Evolutionary conservation across 257 asterid species (phyloP), one percentile per base, ranked within the genome.

Genomic region (Ocimum tenuiflorum): DNA sequence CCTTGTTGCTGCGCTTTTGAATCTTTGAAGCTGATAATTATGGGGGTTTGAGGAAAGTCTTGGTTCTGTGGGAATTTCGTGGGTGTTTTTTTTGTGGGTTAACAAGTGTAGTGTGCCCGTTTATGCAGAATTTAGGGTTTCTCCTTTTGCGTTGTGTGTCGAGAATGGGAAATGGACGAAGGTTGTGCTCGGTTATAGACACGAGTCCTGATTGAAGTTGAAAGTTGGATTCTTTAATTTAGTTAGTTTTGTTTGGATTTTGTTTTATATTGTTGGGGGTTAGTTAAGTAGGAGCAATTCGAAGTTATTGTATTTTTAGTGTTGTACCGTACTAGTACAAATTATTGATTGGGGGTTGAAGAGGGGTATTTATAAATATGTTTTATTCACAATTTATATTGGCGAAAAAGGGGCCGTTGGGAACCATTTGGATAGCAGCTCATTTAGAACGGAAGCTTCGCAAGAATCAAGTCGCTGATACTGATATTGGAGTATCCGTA

Each of bases 391-490:
- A 92, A 73, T 92, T 92, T 67, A 92, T 92, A 79, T 79, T 92
- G 80, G 99, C 99, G 0, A 92, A 92, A 69, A 92, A 92, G 91
- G 99, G 99, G 56, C 99, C 99, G 19, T 51, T 92, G 15, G 99
- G 99, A 54, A 92, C 99, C 38, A 90, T 92, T 67, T 92, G 99
- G 99, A 92, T 92, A 48, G 99, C 99, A 8, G 99, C 99, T 2
- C 99, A 92, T 85, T 75, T 92, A 63, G 99, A 92, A 80, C 76
- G 99, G 70, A 92, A 92, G 86, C 96, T 92, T 29, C 82, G 97
- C 6, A 92, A 92, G 87, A 92, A 92, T 78, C 99, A 92, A 84
- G 96, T 92, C 69, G 97, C 99, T 73, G 99, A 92, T 77, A 92
- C 99, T 22, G 97, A 92, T 85, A 89, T 92, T 57, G 99, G 99